A percentile compares a stretch with the other conserved stretches of the same genome.
Evolutionary conservation across 371 early-diverging fungal species (phyloP).

Genomic region (Choanephora cucurbitarum): DNA sequence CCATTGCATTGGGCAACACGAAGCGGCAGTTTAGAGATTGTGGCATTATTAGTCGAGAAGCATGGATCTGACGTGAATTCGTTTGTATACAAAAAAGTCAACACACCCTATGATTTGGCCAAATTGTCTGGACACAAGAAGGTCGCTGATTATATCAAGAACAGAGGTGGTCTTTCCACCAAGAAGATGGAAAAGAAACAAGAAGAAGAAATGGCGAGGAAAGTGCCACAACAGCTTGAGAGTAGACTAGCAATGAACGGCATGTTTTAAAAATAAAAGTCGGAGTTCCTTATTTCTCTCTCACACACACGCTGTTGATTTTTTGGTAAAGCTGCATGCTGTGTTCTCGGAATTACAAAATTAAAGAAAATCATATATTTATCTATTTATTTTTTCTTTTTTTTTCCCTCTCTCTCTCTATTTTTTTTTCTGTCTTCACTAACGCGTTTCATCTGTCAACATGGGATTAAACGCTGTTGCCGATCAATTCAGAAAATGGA

Average conservation of each 20-base stretch:
- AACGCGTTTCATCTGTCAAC: constrained; percentile 1
- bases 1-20: constrained; percentile 48
- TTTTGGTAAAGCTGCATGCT: no score
- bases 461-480: constrained; percentile 45
- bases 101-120: constrained; percentile 44
- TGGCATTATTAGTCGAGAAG: constrained; percentile 33
- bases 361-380: neutral
- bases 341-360: no score
- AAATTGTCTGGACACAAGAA: constrained; percentile 42
- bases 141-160: constrained; percentile 42
- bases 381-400: constrained; percentile 8
- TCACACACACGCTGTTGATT: neutral
- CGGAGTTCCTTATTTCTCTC: neutral
- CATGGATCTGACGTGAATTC: constrained; percentile 38
- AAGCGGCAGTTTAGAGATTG: constrained; percentile 36
- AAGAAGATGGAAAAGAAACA: constrained; percentile 46
- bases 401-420: constrained; percentile 1
- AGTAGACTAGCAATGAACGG: constrained; percentile 37
- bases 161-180: constrained; percentile 33
- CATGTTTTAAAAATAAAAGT: constrained; percentile 12
- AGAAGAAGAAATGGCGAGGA: constrained; percentile 33
- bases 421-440: constrained; percentile 6
- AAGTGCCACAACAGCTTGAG: constrained; percentile 34
- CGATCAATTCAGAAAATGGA: constrained; percentile 44
- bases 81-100: constrained; percentile 32